Base-by-base conservation (phyloP, 495 filamentous ascomycete genomes). In the Endocarpon pusillum region DNA sequence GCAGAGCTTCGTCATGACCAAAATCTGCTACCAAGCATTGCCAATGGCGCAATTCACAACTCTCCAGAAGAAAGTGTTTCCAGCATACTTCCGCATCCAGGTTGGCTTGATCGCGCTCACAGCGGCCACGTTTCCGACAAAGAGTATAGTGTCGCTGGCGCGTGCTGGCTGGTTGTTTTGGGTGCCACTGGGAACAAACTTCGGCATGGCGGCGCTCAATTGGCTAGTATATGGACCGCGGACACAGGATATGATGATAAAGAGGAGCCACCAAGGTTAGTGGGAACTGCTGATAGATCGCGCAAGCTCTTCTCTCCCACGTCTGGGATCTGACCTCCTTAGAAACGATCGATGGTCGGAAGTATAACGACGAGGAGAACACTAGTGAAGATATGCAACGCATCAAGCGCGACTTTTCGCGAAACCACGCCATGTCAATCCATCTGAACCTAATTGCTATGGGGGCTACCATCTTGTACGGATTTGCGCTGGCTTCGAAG, bases 351-450 rank as follows among this genome's bases (percentile, higher is more conserved):
- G n/a, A n/a, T n/a, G n/a, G n/a, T n/a, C n/a, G n/a, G n/a, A n/a
- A n/a, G n/a, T n/a, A n/a, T n/a, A n/a, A n/a, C n/a, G n/a, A n/a
- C n/a, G n/a, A n/a, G n/a, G n/a, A n/a, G n/a, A n/a, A n/a, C n/a
- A n/a, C n/a, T n/a, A n/a, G n/a, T n/a, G n/a, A n/a, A n/a, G n/a
- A n/a, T n/a, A n/a, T n/a, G n/a, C n/a, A n/a, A n/a, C n/a, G n/a
- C n/a, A n/a, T 60, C 0, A 66, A 61, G 39, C 52, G 53, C n/a
- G 39, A 33, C 2, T 72, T 74, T 35, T 50, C 54, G 4, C 42
- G 44, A 3, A 59, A 57, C 30, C 66, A 74, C 39, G 66, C 66
- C 3, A 71, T 67, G 61, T 53, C 49, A 12, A 71, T 71, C 30
- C 66, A 72, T 42, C 34, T 71, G 4, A 72, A 73, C 43, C 42